Evolutionary conservation across 2,329 filamentous ascomycete genomes (phyloP), one percentile per base, ranked within the genome.

Genomic region (Fusarium chlamydosporum): DNA sequence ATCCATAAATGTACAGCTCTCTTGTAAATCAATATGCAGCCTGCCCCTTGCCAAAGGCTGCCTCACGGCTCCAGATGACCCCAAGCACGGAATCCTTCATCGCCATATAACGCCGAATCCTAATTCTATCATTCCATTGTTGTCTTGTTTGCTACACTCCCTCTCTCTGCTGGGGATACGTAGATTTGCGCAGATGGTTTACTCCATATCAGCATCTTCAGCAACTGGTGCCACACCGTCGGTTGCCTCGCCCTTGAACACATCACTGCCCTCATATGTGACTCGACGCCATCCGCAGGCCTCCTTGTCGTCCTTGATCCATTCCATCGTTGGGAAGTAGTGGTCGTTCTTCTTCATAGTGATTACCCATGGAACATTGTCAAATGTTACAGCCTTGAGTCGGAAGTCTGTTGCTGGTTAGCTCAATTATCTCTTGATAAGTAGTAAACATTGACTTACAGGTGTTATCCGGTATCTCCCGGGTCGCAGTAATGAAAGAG

Each of bases 311-410:
- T 91, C 89, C 78, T 90, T 91, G 79, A 89, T 86, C 85, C 88
- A 90, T 74, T 91, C 89, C 79, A 88, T 87, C 1, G 88, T 91
- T 1, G 89, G 89, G 79, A 91, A 92, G 79, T 99, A 99, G 80
- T 99, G 96, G 77, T 99, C 95, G 74, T 97, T 97, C 87, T 98
- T 98, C 89, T 99, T 99, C 92, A 99, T 97, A 10, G 96, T 99
- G 38, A 96, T 93, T n/a, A 99, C 94, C 94, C 96, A 99, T 5
- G 95, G 95, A 11, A 99, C 94, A 75, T 96, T 97, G 79, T 99
- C 96, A 76, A 99, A 99, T 0, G 96, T 98, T 79, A 98, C 93
- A n/a, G 96, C 93, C 79, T 95, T 94, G 54, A 99, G 85, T 18
- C 96, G 90, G 89, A 99, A 99, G 81, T 99, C 89, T 91, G 59